These are phyloP conservation scores for Eucalyptus fibrosa DNA, from an alignment of 345 rosid genomes.

Conservation along the genomic window DNA sequence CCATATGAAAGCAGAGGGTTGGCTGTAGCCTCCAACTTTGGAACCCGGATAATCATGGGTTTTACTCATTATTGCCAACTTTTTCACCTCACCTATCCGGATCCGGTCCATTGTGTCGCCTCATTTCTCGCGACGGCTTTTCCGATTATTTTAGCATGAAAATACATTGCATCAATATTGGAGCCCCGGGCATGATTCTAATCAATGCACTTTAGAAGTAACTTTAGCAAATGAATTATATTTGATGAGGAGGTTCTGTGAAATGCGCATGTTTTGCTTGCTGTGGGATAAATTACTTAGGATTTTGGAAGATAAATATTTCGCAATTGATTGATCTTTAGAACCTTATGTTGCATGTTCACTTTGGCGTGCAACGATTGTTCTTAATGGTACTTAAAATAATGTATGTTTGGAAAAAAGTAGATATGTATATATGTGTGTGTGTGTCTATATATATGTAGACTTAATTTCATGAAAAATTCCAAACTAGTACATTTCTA, in stretches of 20 bases:
- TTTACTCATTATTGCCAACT: not conserved
- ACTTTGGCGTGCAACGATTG: not conserved
- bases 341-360: not conserved
- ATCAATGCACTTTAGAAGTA: not conserved
- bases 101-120: not conserved
- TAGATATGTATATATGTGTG: too few species aligned
- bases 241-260: not conserved
- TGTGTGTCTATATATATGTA: too few species aligned
- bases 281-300: not conserved
- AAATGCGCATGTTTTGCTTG: not conserved
- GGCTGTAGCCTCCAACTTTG: not conserved
- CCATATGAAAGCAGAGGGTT: not conserved
- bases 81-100: not conserved
- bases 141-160: not conserved
- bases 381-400: not conserved
- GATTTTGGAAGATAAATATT: not conserved
- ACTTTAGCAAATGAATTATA: not conserved
- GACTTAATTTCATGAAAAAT: too few species aligned
- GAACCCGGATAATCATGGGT: not conserved
- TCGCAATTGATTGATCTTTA: not conserved
- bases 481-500: rapidly evolving
- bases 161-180: not conserved
- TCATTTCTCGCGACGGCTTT: not conserved
- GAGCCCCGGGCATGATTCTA: not conserved
- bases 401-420: not conserved